A percentile compares a stretch with the other conserved stretches of the same genome.
Evolutionary conservation across 1,284 basidiomycete genomes (phyloP).

Genomic region (Ganoderma leucocontextum): DNA sequence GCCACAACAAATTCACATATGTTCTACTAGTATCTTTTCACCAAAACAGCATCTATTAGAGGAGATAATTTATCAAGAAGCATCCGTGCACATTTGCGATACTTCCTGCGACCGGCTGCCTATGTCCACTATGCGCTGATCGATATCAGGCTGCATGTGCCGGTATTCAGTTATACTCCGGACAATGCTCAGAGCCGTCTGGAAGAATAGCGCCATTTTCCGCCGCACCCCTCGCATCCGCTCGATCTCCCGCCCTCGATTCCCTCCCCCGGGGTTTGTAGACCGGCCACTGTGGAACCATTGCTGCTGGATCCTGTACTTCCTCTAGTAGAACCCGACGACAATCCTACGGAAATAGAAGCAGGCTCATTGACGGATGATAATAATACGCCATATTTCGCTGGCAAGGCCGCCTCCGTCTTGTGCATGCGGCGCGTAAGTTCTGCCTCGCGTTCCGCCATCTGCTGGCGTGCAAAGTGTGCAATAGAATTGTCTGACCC

Average conservation of each 20-base stretch:
- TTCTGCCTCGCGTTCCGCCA: slow-evolving; percentile 26
- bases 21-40: not conserved
- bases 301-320: not conserved
- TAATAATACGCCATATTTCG: not conserved
- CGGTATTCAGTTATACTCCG: slow-evolving; percentile 2
- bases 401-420: slow-evolving; percentile 18
- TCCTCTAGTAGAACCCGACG: not conserved
- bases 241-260: slow-evolving; percentile 19
- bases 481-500: slow-evolving; percentile 30
- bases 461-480: slow-evolving; percentile 21
- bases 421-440: slow-evolving; percentile 22
- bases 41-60: not conserved
- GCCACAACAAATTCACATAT: not conserved
- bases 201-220: slow-evolving; percentile 18
- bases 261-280: slow-evolving; percentile 15
- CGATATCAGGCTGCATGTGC: not conserved
- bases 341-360: not conserved
- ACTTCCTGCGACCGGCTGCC: not conserved
- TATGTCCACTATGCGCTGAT: not conserved
- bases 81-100: not conserved
- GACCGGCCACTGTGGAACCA: slow-evolving; percentile 9
- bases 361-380: not conserved
- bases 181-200: slow-evolving; percentile 15
- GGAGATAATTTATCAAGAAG: not conserved
- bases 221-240: slow-evolving; percentile 17